These are phyloP conservation scores for Diaporthe aspalathi DNA, from an alignment of 2,329 filamentous ascomycete species.

Conservation along the genomic window DNA sequence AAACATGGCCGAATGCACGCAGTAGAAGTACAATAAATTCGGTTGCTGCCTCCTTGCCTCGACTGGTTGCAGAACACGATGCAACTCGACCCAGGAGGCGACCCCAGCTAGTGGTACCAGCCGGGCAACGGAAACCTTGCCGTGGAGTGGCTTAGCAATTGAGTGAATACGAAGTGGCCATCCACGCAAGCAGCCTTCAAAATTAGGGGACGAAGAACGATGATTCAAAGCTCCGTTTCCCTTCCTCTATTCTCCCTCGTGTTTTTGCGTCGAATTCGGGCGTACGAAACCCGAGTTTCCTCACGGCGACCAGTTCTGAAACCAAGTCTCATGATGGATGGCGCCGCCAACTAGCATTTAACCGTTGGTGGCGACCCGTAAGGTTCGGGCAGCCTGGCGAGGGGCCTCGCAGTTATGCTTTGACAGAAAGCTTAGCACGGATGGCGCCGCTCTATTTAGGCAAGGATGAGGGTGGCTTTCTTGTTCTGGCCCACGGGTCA, in stretches of 20 bases:
- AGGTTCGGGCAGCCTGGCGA: background rate
- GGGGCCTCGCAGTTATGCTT: background rate
- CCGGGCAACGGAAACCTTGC: background rate
- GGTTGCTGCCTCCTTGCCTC: background rate
- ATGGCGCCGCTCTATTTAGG: background rate
- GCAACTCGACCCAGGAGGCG: background rate
- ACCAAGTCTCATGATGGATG: no score
- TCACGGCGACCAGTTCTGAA: no score
- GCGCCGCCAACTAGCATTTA: no score
- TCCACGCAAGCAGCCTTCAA: background rate
- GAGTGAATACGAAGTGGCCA: background rate
- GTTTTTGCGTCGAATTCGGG: no score
- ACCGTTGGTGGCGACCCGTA: no score
- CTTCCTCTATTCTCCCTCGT: no score
- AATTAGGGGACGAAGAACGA: background rate
- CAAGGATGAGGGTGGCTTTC: background rate
- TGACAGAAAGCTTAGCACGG: conserved; percentile 28
- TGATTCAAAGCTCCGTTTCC: background rate
- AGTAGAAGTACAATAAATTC: background rate
- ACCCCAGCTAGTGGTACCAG: background rate
- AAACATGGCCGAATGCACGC: background rate
- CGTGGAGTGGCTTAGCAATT: background rate
- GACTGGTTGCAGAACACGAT: background rate
- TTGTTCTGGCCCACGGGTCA: background rate
- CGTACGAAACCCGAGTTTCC: no score